Conservation (phyloP, 2,329 filamentous ascomycete genomes). For the Coniochaeta sp. region DNA sequence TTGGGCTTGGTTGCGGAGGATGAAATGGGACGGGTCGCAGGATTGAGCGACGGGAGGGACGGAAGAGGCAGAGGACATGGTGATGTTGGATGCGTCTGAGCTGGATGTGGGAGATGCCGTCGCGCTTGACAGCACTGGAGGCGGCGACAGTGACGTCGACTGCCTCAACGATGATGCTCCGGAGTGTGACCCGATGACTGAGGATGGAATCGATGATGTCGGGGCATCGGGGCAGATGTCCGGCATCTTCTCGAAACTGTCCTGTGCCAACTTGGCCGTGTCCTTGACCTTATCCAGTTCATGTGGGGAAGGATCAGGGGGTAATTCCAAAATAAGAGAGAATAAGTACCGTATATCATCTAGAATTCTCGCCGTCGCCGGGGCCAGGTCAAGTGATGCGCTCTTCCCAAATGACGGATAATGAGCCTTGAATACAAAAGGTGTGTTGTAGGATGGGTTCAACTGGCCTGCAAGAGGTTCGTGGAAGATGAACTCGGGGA, state of each 20-base stretch:
- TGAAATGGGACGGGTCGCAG: not conserved
- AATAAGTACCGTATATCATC: slow-evolving; percentile 43
- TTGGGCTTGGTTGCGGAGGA: not conserved
- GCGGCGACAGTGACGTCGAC: not conserved
- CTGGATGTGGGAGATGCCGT: not conserved
- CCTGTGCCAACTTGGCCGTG: slow-evolving; percentile 30
- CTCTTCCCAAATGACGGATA: slow-evolving; percentile 31
- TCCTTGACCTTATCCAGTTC: slow-evolving; percentile 30
- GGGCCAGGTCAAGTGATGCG: slow-evolving; percentile 31
- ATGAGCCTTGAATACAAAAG: slow-evolving; percentile 33
- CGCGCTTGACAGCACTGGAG: not conserved
- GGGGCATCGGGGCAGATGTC: slow-evolving; percentile 6
- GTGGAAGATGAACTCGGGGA: slow-evolving; percentile 32
- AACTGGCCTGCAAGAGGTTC: slow-evolving; percentile 23
- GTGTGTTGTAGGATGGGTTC: slow-evolving; percentile 37
- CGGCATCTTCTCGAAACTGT: slow-evolving; percentile 25
- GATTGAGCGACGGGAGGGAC: slow-evolving; percentile 1
- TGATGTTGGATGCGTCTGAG: not conserved
- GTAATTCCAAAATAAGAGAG: slow-evolving; percentile 30
- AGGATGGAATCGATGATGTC: not conserved
- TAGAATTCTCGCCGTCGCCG: slow-evolving; percentile 38
- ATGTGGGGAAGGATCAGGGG: slow-evolving; percentile 21
- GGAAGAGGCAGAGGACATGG: not conserved
- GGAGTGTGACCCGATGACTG: not conserved
- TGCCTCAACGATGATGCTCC: not conserved